Percentiles rank a stretch among this genome's conserved stretches.
Conservation (phyloP, 768 basidiomycete genomes). For the Fomitopsis pulvina region DNA sequence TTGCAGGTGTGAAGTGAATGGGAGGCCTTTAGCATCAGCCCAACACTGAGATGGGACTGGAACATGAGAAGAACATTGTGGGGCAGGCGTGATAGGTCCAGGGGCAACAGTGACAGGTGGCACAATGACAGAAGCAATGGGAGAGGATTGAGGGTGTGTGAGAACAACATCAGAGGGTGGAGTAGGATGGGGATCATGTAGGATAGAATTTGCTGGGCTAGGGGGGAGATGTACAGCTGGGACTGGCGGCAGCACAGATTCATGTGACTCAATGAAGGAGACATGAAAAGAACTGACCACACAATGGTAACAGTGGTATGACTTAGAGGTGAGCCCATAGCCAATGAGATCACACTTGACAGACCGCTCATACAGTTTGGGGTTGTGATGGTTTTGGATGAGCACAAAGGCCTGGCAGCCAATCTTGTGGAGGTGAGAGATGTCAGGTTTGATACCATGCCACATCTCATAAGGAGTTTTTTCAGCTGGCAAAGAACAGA, state of each 20-base stretch:
- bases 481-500: neutral
- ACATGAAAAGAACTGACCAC: conserved; percentile 16
- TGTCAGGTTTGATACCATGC: conserved; percentile 12
- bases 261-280: conserved; percentile 17
- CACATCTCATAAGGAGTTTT: conserved; percentile 8
- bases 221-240: neutral
- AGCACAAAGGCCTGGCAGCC: neutral
- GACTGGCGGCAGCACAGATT: neutral
- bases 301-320: conserved; percentile 18
- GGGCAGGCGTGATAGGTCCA: neutral
- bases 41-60: conserved; percentile 6
- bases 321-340: conserved; percentile 17
- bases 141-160: neutral
- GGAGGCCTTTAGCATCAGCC: conserved; percentile 8
- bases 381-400: neutral
- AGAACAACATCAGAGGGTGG: neutral
- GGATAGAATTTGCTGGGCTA: conserved; percentile 3
- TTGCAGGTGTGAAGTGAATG: neutral
- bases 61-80: neutral
- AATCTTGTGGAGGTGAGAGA: neutral
- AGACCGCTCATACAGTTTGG: neutral
- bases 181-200: neutral
- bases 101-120: neutral
- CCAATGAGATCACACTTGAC: conserved; percentile 7
- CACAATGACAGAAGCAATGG: neutral